Base-by-base conservation (phyloP, 108 stramenopile species). In the Schizochytrium sp. region DNA sequence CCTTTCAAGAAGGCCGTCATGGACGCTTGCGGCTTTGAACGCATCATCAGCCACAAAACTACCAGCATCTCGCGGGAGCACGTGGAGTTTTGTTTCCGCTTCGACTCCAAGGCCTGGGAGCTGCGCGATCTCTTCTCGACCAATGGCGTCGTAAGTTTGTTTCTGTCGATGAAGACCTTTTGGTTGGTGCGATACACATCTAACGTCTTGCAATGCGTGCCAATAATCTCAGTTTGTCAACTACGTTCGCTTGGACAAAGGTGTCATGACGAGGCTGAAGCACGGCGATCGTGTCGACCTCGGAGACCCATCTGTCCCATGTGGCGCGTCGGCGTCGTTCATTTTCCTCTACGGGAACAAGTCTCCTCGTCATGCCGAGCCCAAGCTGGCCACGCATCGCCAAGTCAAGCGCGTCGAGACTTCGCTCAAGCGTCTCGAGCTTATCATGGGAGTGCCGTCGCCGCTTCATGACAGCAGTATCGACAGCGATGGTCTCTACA, bases 261-360 rank as follows among this genome's bases (percentile, higher is more conserved):
- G 18, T 23, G 63, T 28, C 10, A 8, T 23, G 8, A 69, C 63
- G 25, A 23, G 6, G 25, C 76, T 83, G 25, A 18, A 53, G 76
- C 76, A 83, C 51, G 76, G 76, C 12, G 76, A 83, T 23, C 76
- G 76, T 12, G 23, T 83, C 28, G 76, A 83, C 76, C 28, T 83
- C 28, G 76, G 76, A 12, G 76, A 83, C 51, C 76, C 76, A 1
- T 43, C 18, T 6, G 6, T 16, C 6, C 25, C 48, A 0, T n/a
- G n/a, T 47, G 51, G 76, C 6, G 76, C 76, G 18, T 69, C 63
- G 10, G 76, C 76, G 12, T 21, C 19, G 43, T 83, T 83, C n/a
- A 34, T 83, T 45, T 83, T 83, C 28, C 6, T 47, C 10, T 6
- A 25, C 48, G 28, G 19, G 23, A 23, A 72, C 16, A 23, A 83